These are phyloP conservation scores for Oryza officinalis DNA, from an alignment of 176 grass and related monocot species.

Conservation along the genomic window DNA sequence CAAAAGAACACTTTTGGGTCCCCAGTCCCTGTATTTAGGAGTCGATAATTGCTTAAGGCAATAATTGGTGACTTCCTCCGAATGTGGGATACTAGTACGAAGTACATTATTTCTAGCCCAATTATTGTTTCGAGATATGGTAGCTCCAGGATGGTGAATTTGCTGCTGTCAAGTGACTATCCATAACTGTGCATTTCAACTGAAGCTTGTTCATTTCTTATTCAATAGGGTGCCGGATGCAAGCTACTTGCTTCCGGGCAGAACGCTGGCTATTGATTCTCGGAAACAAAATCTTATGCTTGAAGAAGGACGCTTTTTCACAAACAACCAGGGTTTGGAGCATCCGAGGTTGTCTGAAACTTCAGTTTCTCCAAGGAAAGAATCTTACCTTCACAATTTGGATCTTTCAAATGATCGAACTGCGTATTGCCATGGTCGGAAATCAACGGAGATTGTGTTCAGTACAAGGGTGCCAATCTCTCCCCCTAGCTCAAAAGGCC, in stretches of 20 bases:
- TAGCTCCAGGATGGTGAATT: slow-evolving; percentile 17
- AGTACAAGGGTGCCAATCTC: slow-evolving; percentile 36
- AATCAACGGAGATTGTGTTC: slow-evolving; percentile 57
- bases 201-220: slow-evolving; percentile 20
- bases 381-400: slow-evolving; percentile 36
- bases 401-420: slow-evolving; percentile 42
- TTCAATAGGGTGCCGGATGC: slow-evolving; percentile 40
- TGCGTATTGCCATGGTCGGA: slow-evolving; percentile 39
- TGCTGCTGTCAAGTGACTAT: slow-evolving; percentile 8
- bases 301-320: slow-evolving; percentile 37
- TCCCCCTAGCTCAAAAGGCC: slow-evolving; percentile 46
- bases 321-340: slow-evolving; percentile 45
- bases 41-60: not conserved
- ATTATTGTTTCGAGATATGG: slow-evolving; percentile 26
- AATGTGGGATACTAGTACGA: slow-evolving; percentile 1
- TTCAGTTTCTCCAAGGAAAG: slow-evolving; percentile 49
- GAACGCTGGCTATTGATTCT: slow-evolving; percentile 37
- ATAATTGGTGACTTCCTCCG: not conserved
- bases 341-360: slow-evolving; percentile 42
- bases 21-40: not conserved
- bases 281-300: slow-evolving; percentile 32
- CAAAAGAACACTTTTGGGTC: not conserved
- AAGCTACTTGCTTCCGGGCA: slow-evolving; percentile 21
- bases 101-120: not conserved
- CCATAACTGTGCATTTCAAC: not conserved